These are phyloP conservation scores for Xylaria flabelliformis DNA, from an alignment of 495 filamentous ascomycete genomes.

Conservation along the genomic window DNA sequence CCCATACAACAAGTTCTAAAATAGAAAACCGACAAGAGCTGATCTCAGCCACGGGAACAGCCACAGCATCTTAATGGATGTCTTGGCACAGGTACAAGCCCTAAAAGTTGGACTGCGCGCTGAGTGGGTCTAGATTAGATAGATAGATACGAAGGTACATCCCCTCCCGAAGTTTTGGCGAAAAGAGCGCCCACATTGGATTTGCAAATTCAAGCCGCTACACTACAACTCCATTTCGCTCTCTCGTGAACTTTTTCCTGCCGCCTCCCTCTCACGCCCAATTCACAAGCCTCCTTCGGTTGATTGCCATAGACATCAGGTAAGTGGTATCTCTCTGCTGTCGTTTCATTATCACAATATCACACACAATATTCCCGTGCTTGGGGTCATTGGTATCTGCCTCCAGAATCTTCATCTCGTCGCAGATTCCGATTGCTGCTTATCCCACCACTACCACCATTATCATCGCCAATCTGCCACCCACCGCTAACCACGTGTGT, in stretches of 20 bases:
- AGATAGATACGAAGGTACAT: constrained; percentile 31
- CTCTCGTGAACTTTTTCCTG: constrained; percentile 35
- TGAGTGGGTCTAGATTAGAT: background rate
- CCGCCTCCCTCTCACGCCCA: constrained; percentile 33
- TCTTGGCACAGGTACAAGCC: background rate
- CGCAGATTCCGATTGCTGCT: background rate
- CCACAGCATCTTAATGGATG: background rate
- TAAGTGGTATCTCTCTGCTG: constrained; percentile 28
- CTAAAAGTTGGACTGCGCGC: background rate
- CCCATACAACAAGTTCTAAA: too few species aligned
- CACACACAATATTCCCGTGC: background rate
- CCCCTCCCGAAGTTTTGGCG: constrained; percentile 40
- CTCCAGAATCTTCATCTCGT: background rate
- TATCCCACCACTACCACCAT: constrained; percentile 3
- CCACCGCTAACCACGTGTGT: constrained; percentile 31
- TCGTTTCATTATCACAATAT: background rate
- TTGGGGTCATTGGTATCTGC: background rate
- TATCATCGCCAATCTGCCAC: constrained; percentile 7
- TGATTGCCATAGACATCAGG: constrained; percentile 42
- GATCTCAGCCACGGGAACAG: too few species aligned
- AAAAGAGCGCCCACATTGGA: constrained; percentile 36
- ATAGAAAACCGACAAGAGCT: too few species aligned
- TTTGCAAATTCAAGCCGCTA: constrained; percentile 35
- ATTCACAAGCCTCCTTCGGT: constrained; percentile 19
- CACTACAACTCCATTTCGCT: constrained; percentile 34